Evolutionary conservation across 2,329 filamentous ascomycete species (phyloP).

Genomic region (Fusarium poae): DNA sequence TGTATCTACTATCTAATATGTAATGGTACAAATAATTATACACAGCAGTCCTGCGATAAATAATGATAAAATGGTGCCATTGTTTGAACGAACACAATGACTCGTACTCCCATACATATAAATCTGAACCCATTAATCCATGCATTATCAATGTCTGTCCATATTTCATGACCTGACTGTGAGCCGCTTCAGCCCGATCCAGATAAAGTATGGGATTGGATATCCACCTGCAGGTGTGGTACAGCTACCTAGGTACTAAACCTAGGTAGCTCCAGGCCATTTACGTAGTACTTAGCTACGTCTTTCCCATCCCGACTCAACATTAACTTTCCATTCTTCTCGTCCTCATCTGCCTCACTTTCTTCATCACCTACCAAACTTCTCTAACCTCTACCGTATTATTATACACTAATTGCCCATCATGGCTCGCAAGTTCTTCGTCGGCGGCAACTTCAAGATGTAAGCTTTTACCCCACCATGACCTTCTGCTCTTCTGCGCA

Average conservation of each 20-base stretch:
- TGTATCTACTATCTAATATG: background rate
- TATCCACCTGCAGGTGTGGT: constrained; percentile 24
- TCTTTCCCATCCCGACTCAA: constrained; percentile 25
- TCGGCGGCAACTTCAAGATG: constrained; percentile 99
- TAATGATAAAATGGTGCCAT: background rate
- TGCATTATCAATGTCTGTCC: constrained; percentile 22
- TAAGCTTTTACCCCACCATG: constrained; percentile 62
- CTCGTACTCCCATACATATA: background rate
- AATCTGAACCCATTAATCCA: constrained; percentile 23
- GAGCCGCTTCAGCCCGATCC: constrained; percentile 39
- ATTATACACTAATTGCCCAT: constrained; percentile 59
- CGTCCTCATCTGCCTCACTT: constrained; percentile 13
- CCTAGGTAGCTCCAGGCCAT: constrained; percentile 31
- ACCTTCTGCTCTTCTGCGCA: constrained; percentile 25
- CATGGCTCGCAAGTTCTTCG: constrained; percentile 97
- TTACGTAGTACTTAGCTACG: constrained; percentile 34
- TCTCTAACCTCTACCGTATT: constrained; percentile 5
- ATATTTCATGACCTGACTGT: constrained; percentile 44
- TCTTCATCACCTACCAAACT: constrained; percentile 9
- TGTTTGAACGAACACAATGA: background rate
- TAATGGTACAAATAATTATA: background rate
- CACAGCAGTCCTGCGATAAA: background rate
- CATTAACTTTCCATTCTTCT: constrained; percentile 16
- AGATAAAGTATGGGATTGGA: constrained; percentile 19
- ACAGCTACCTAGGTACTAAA: too few relatives aligned